Base-by-base conservation (phyloP, 2,329 filamentous ascomycete species). In the Harringtonia lauricola region DNA sequence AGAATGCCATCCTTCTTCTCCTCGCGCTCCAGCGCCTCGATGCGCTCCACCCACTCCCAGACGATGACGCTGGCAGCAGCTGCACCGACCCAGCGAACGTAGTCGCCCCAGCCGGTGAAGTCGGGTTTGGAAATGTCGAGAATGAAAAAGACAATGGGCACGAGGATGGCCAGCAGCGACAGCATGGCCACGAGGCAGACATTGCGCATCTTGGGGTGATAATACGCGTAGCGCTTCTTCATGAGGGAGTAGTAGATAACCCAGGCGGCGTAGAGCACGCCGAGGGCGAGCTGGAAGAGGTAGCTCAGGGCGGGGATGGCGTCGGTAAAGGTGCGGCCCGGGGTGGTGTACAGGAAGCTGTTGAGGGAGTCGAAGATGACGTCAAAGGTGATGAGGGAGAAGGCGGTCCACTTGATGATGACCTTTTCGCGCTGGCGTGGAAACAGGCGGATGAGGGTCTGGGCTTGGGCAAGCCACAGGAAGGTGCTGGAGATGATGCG, bases 351-450 rank as follows among this genome's bases (percentile, higher is more conserved):
- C 42, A 70, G 59, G 57, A 96, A 96, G 55, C 85, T 92, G 67
- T 95, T 94, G 46, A 96, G 74, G 39, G 84, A 87, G 56, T 84
- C 89, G 61, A 98, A 98, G 12, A 89, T 79, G 36, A 90, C 81
- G 59, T 96, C 90, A 47, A 95, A 73, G 0, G 87, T 77, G 56
- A 98, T 95, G 45, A 98, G 75, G 3, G 84, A 88, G 58, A 96
- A 95, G 2, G 90, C 92, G 15, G 90, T 87, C 90, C 90, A 98
- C 66, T 96, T 96, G 65, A 98, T 98, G 52, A 96, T 86, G 42
- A 96, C 81, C 65, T 96, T 96, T 64, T 98, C 92, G 57, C 94
- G 86, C 57, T 96, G 90, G 29, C 92, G 86, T 8, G 92, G 92
- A 54, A 98, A 98, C 2, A 98, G 71, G 42, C 92, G 83, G 54